Evolutionary conservation across 192 early-diverging fungal genomes (phyloP).

Genomic region (Rhizophagus sp.): DNA sequence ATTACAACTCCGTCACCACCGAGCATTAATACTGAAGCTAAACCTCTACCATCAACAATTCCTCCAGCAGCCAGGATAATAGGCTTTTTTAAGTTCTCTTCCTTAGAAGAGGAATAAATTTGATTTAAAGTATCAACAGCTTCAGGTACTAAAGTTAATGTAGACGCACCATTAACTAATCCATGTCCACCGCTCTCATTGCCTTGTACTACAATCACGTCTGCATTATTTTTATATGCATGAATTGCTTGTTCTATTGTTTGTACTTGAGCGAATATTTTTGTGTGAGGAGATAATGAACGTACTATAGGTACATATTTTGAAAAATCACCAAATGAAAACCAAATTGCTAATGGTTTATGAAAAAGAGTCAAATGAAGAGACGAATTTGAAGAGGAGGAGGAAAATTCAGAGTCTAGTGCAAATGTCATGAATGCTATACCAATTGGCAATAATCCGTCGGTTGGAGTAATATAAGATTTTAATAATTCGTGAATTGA

Average conservation of each 20-base stretch:
- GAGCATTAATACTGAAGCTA: conserved; percentile 30
- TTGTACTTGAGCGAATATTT: conserved; percentile 49
- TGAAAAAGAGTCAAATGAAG: conserved; percentile 16
- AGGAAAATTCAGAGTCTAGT: conserved; percentile 39
- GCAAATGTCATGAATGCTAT: conserved; percentile 47
- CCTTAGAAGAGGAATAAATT: neutral
- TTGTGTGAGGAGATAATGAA: conserved; percentile 29
- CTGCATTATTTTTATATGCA: conserved; percentile 40
- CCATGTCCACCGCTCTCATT: conserved; percentile 53
- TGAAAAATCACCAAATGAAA: conserved; percentile 47
- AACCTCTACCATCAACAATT: conserved; percentile 30
- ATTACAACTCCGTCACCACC: conserved; percentile 48
- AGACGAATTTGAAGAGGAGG: conserved; percentile 25
- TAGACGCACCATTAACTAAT: conserved; percentile 18
- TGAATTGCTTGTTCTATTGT: conserved; percentile 47
- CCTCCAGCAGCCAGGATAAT: conserved; percentile 40
- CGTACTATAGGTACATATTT: conserved; percentile 37
- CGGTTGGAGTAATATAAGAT: neutral
- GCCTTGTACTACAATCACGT: conserved; percentile 54
- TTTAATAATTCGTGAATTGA: neutral
- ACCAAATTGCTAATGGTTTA: conserved; percentile 47
- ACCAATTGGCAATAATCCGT: conserved; percentile 38
- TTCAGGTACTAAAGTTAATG: conserved; percentile 40
- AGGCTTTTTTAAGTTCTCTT: neutral
- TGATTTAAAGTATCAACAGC: conserved; percentile 30